Conservation (phyloP, 2,329 filamentous ascomycete species). For the Colletotrichum plurivorum region DNA sequence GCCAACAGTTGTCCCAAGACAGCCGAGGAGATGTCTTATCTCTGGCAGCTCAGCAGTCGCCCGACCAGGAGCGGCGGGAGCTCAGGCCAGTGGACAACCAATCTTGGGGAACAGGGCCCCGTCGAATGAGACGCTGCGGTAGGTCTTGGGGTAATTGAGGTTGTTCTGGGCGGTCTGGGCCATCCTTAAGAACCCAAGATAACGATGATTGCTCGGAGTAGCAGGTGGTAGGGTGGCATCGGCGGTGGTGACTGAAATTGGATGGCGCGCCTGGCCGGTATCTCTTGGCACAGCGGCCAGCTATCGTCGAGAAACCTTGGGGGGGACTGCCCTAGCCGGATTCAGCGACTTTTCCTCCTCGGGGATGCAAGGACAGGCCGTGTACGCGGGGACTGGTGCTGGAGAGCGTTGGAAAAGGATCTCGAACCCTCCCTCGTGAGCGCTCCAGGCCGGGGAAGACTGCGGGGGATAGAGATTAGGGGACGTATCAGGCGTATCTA, state of each 20-base stretch:
- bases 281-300: constrained; percentile 12
- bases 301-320: background rate
- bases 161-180: background rate
- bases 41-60: background rate
- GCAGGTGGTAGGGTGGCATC: constrained; percentile 10
- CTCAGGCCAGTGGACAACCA: background rate
- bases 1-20: background rate
- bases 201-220: constrained; percentile 21
- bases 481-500: too few relatives aligned
- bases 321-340: constrained; percentile 5
- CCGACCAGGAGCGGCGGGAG: constrained; percentile 5
- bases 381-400: background rate
- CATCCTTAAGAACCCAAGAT: constrained; percentile 13
- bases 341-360: constrained; percentile 2
- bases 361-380: background rate
- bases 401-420: background rate
- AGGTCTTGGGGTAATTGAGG: constrained; percentile 1
- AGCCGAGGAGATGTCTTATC: constrained; percentile 17
- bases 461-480: background rate
- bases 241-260: constrained; percentile 3
- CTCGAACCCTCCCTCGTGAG: background rate
- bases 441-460: background rate
- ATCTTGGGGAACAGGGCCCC: constrained; percentile 13
- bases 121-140: constrained; percentile 8
- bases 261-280: constrained; percentile 10